Conservation (phyloP, 1,284 basidiomycete genomes). For the Moesziomyces globuligerus region DNA sequence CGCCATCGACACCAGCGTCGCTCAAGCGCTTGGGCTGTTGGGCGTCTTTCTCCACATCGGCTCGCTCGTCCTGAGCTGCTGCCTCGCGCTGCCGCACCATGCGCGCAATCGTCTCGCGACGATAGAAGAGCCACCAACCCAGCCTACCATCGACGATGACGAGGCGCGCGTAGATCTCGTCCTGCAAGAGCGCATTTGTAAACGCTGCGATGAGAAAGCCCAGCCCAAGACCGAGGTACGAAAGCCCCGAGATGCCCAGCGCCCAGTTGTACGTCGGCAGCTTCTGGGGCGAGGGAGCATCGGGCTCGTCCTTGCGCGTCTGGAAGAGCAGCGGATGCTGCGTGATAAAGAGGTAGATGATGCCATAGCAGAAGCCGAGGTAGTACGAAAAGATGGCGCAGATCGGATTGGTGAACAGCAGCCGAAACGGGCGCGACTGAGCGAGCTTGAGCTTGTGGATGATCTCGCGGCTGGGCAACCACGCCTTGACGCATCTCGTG, state of each 20-base stretch:
- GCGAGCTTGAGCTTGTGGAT: slow-evolving; percentile 30
- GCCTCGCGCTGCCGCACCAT: slow-evolving; percentile 2
- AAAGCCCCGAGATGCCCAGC: slow-evolving; percentile 65
- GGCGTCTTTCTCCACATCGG: slow-evolving; percentile 5
- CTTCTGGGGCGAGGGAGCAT: slow-evolving; percentile 43
- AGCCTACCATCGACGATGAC: slow-evolving; percentile 44
- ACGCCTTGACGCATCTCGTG: background rate
- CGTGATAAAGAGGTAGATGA: slow-evolving; percentile 69
- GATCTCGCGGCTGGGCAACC: slow-evolving; percentile 24
- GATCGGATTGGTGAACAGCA: slow-evolving; percentile 57
- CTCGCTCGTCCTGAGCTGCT: background rate
- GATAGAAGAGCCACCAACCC: slow-evolving; percentile 41
- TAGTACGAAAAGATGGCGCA: slow-evolving; percentile 69
- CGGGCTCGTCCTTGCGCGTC: slow-evolving; percentile 46
- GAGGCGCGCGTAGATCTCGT: slow-evolving; percentile 68
- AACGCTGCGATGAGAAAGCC: slow-evolving; percentile 68
- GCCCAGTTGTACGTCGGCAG: slow-evolving; percentile 69
- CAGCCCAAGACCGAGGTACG: slow-evolving; percentile 69
- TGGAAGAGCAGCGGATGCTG: slow-evolving; percentile 69
- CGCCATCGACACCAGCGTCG: slow-evolving; percentile 2
- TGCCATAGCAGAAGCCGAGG: slow-evolving; percentile 70
- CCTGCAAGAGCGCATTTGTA: slow-evolving; percentile 68
- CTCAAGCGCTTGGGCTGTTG: background rate
- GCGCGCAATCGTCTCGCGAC: slow-evolving; percentile 12
- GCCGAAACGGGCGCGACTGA: slow-evolving; percentile 68